Percentiles rank a stretch among this genome's conserved stretches.
Evolutionary conservation across 768 basidiomycete genomes (phyloP).

Genomic region (Rhodocollybia butyracea): DNA sequence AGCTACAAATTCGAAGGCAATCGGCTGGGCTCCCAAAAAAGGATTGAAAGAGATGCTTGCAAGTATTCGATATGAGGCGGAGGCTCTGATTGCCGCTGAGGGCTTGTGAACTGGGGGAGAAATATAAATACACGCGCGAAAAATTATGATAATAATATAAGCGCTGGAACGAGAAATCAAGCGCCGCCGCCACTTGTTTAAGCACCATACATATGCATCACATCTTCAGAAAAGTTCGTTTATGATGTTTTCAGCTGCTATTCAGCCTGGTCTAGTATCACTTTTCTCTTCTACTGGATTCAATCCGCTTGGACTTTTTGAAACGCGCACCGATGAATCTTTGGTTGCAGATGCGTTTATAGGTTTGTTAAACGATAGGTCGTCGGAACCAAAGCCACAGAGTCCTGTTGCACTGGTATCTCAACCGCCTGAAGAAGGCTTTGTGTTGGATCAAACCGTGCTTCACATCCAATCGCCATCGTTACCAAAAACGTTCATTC

Average conservation of each 20-base stretch:
- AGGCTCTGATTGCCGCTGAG: conserved; percentile 11
- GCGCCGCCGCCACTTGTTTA: no score
- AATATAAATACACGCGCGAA: no score
- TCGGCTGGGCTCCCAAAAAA: conserved; percentile 35
- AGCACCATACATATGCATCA: no score
- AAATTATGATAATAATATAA: no score
- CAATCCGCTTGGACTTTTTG: conserved; percentile 59
- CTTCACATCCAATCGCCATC: conserved; percentile 81
- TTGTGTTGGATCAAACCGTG: conserved; percentile 57
- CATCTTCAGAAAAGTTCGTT: no score
- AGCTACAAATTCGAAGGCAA: conserved; percentile 13
- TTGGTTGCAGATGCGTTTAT: conserved; percentile 63
- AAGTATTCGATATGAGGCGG: conserved; percentile 28
- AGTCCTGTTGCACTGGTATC: conserved; percentile 45
- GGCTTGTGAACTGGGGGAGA: neutral
- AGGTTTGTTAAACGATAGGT: conserved; percentile 58
- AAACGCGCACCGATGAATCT: conserved; percentile 39
- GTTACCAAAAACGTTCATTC: conserved; percentile 62
- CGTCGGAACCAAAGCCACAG: conserved; percentile 47
- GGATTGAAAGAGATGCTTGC: conserved; percentile 29
- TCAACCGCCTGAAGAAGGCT: conserved; percentile 30
- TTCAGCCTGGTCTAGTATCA: conserved; percentile 66
- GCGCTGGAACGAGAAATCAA: no score
- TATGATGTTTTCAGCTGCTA: conserved; percentile 58
- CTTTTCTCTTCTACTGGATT: conserved; percentile 73